Evolutionary conservation across 257 asterid genomes (phyloP).

Genomic region (Solanum peruvianum): DNA sequence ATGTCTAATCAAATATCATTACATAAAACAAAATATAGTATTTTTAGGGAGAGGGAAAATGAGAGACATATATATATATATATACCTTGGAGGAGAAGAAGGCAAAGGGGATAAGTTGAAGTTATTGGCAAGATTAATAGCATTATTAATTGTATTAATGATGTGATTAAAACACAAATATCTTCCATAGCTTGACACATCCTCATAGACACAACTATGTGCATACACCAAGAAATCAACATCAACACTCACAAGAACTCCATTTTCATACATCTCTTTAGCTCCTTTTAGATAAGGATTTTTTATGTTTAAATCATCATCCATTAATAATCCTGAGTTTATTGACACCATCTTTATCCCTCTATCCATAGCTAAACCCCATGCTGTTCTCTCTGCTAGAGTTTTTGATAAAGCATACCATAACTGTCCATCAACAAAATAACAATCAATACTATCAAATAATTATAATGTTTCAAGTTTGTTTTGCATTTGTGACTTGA

Average conservation of each 20-base stretch:
- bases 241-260: conserved; percentile 73
- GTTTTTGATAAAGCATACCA: conserved; percentile 88
- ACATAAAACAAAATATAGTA: too few relatives aligned
- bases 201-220: conserved; percentile 74
- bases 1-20: not conserved
- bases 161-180: conserved; percentile 65
- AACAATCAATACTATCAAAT: not conserved
- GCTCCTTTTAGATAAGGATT: conserved; percentile 84
- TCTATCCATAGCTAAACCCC: conserved; percentile 92
- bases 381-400: conserved; percentile 69
- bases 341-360: conserved; percentile 68
- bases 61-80: not conserved
- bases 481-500: not conserved
- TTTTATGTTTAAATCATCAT: conserved; percentile 41
- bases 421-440: conserved; percentile 22
- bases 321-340: conserved; percentile 56
- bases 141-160: conserved; percentile 37
- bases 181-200: conserved; percentile 57
- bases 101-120: conserved; percentile 16
- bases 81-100: conserved; percentile 4
- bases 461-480: not conserved
- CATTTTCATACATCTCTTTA: conserved; percentile 69
- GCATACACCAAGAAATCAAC: conserved; percentile 61
- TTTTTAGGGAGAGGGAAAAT: not conserved
- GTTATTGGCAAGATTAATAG: conserved; percentile 36